These are phyloP conservation scores for Penicillium maclennaniae DNA, from an alignment of 495 filamentous ascomycete species.

Conservation along the genomic window DNA sequence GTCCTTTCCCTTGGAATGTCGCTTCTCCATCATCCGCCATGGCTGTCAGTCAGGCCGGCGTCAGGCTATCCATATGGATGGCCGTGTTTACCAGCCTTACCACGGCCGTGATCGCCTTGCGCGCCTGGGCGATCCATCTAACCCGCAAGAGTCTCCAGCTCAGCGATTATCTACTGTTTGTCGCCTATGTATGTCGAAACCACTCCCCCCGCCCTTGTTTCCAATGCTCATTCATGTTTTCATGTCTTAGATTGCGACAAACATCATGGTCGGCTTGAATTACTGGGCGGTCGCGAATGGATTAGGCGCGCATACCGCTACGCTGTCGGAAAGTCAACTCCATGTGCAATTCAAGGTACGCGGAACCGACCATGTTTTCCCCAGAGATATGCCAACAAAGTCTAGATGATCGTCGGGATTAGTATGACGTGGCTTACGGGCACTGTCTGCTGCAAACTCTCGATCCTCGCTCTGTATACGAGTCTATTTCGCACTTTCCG, in stretches of 20 bases:
- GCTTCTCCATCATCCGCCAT: background rate
- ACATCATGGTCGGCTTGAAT: constrained; percentile 2
- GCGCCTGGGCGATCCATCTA: constrained; percentile 4
- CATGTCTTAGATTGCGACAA: background rate
- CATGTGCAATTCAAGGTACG: constrained; percentile 4
- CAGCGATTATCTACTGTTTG: constrained; percentile 3
- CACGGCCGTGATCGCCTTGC: constrained; percentile 2
- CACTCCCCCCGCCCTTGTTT: background rate
- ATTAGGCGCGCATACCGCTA: constrained; percentile 1
- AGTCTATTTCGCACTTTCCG: constrained; percentile 8
- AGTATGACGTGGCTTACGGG: constrained; percentile 8
- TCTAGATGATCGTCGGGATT: constrained; percentile 4
- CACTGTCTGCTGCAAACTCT: constrained; percentile 6
- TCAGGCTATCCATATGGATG: constrained; percentile 9
- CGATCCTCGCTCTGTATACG: constrained; percentile 5
- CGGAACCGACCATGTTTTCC: background rate
- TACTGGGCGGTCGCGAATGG: constrained; percentile 5
- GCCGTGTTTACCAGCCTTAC: constrained; percentile 6
- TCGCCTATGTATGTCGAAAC: constrained; percentile 4
- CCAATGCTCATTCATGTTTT: background rate
- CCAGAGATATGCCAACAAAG: background rate
- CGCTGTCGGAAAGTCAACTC: constrained; percentile 1
- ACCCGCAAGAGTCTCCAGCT: constrained; percentile 7
- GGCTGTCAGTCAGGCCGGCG: constrained; percentile 4
- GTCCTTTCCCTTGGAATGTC: background rate